Evolutionary conservation across 2,329 filamentous ascomycete genomes (phyloP).

Genomic region (Paradendryphiella salina): DNA sequence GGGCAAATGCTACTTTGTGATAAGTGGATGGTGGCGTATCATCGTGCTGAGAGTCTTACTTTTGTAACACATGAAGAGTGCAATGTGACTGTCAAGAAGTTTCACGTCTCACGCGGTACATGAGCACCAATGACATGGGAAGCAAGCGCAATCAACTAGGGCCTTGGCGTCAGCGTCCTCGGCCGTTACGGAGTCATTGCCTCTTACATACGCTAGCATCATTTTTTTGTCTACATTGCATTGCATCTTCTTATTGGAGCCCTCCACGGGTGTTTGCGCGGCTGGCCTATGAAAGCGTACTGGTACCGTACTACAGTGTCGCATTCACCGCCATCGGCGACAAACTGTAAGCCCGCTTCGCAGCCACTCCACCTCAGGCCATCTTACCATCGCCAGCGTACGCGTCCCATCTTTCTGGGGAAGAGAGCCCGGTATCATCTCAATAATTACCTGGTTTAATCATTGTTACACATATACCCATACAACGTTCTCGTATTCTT

Average conservation of each 20-base stretch:
- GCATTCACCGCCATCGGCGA: background rate
- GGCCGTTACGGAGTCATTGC: background rate
- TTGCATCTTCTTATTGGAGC: background rate
- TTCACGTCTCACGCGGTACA: background rate
- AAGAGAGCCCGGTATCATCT: background rate
- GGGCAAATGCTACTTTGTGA: background rate
- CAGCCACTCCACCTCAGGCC: constrained; percentile 2
- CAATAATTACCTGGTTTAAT: background rate
- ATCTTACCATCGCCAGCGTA: background rate
- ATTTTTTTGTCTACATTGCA: background rate
- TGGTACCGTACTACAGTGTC: background rate
- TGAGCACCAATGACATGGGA: background rate
- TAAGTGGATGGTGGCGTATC: background rate
- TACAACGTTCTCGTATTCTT: background rate
- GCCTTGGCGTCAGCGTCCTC: constrained; percentile 5
- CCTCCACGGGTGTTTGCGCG: background rate
- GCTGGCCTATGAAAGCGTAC: background rate
- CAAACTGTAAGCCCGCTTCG: background rate
- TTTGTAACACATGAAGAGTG: background rate
- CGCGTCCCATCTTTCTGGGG: background rate
- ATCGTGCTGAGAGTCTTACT: background rate
- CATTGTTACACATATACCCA: background rate
- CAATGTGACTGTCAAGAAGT: background rate
- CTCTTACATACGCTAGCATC: background rate
- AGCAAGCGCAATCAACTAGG: background rate